Conservation (phyloP, 768 basidiomycete species). For the Xerocomellus dryophilus region DNA sequence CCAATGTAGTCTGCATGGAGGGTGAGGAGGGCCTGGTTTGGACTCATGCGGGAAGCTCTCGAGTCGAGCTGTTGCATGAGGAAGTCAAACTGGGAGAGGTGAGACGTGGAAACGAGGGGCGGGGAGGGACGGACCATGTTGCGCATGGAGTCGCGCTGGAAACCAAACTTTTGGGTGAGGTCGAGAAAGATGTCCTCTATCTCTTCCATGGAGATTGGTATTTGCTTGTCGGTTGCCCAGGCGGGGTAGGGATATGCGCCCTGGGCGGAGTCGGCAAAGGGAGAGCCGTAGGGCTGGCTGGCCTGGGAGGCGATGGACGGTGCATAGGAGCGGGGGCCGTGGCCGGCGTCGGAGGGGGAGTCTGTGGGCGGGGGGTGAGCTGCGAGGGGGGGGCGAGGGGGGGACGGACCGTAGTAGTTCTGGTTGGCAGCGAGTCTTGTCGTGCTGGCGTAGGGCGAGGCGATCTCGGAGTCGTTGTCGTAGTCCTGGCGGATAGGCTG, state of each 20-base stretch:
- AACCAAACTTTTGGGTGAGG: slow-evolving; percentile 97
- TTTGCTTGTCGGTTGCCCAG: slow-evolving; percentile 89
- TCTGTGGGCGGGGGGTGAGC: slow-evolving; percentile 11
- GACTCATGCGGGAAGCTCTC: slow-evolving; percentile 96
- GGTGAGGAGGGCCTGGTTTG: slow-evolving; percentile 92
- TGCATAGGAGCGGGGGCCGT: slow-evolving; percentile 44
- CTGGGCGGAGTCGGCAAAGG: slow-evolving; percentile 54
- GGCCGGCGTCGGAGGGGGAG: slow-evolving; percentile 31
- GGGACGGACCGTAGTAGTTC: slow-evolving; percentile 28
- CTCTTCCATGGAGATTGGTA: slow-evolving; percentile 96
- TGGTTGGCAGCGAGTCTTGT: slow-evolving; percentile 50
- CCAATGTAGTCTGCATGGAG: slow-evolving; percentile 99
- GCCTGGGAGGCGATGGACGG: slow-evolving; percentile 61
- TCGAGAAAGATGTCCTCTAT: slow-evolving; percentile 99
- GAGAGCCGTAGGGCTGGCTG: slow-evolving; percentile 55
- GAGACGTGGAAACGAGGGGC: not conserved
- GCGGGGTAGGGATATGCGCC: slow-evolving; percentile 83
- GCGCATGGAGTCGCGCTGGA: slow-evolving; percentile 93
- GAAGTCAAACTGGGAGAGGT: slow-evolving; percentile 77
- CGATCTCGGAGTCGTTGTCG: slow-evolving; percentile 47
- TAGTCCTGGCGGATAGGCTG: slow-evolving; percentile 38
- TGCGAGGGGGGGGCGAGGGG: not conserved
- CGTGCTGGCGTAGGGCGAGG: slow-evolving; percentile 58
- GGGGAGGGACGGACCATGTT: slow-evolving; percentile 66
- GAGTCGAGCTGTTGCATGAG: slow-evolving; percentile 98